phyloP scores from a whole-genome alignment of 129 eudicot genomes.

The Lonicera japonica region DNA sequence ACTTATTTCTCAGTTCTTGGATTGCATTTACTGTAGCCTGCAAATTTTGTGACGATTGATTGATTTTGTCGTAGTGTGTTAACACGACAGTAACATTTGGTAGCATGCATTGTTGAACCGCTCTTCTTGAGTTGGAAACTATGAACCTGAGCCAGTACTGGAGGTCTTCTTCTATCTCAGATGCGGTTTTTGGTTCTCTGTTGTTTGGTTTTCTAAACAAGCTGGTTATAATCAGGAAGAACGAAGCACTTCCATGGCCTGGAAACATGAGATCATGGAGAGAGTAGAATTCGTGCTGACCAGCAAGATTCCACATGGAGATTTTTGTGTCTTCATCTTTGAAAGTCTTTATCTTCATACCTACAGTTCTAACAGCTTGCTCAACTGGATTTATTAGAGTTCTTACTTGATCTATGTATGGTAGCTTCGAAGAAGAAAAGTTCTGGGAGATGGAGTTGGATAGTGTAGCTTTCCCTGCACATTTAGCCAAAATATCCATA shows the following conservation, averaged over 20 bases:
- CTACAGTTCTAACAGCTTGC: conserved; percentile 64
- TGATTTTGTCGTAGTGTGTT: conserved; percentile 75
- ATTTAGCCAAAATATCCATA: neutral
- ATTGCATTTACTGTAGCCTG: conserved; percentile 41
- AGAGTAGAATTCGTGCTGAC: conserved; percentile 68
- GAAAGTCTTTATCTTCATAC: conserved; percentile 59
- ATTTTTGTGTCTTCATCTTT: conserved; percentile 71
- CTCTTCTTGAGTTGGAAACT: conserved; percentile 75
- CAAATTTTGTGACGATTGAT: conserved; percentile 33
- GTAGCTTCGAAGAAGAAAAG: conserved; percentile 53
- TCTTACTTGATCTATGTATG: conserved; percentile 66
- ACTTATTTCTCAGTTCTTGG: conserved; percentile 58
- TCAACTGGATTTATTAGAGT: conserved; percentile 75
- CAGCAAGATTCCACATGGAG: conserved; percentile 85
- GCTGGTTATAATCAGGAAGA: conserved; percentile 58
- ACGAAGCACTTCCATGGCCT: conserved; percentile 70
- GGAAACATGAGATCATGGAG: conserved; percentile 95
- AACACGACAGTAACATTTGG: conserved; percentile 81
- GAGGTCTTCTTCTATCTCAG: conserved; percentile 75
- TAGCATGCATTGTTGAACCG: conserved; percentile 74
- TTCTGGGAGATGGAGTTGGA: conserved; percentile 68
- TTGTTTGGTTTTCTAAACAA: conserved; percentile 61
- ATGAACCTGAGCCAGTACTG: conserved; percentile 89
- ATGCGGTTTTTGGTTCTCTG: conserved; percentile 52
- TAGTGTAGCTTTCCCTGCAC: conserved; percentile 79